Evolutionary conservation across 345 rosid genomes (phyloP), one percentile per base, ranked within the genome.

Genomic region (Turnera subulata): DNA sequence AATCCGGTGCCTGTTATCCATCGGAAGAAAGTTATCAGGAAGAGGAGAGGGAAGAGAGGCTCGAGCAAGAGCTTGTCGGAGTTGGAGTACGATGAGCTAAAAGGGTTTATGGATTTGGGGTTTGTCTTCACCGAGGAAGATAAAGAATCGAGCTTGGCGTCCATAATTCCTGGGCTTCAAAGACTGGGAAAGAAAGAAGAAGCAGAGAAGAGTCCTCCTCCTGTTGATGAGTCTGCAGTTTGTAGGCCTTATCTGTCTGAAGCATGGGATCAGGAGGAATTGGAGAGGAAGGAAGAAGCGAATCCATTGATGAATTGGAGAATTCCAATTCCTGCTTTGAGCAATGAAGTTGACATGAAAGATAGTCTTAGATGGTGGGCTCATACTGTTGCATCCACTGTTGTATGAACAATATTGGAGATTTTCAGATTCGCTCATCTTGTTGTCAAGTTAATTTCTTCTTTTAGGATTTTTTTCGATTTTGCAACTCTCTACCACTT

Each of bases 51-150:
- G 46, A 83, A 62, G 64, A 63, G 55, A 59, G 65, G 46, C 6
- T 17, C 24, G 12, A 84, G 79, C 50, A 85, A 75, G 80, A 88
- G 90, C 68, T 59, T 80, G 69, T 78, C 83, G 16, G 86, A 78
- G 17, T 72, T 84, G 63, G 98, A 88, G 71, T 82, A 84, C 60
- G 81, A 84, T 44, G 98, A 91, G 79, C 65, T 85, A 6, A 77
- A 81, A 73, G 98, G 96, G 75, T 82, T 91, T 73, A 81, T 78
- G 80, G 98, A 91, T 82, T 71, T 91, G 37, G 98, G 98, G 15
- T 88, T 91, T 67, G 88, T 88, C 26, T 91, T 91, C 70, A 78
- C 89, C 0, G 86, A 84, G 67, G 82, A 85, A 65, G 96, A 84
- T 66, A 80, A 69, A 33, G 76, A 86, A 42, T 78, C 92, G 44